Evolutionary conservation across 2,329 filamentous ascomycete species (phyloP).

Genomic region (Aspergillus tamarii): DNA sequence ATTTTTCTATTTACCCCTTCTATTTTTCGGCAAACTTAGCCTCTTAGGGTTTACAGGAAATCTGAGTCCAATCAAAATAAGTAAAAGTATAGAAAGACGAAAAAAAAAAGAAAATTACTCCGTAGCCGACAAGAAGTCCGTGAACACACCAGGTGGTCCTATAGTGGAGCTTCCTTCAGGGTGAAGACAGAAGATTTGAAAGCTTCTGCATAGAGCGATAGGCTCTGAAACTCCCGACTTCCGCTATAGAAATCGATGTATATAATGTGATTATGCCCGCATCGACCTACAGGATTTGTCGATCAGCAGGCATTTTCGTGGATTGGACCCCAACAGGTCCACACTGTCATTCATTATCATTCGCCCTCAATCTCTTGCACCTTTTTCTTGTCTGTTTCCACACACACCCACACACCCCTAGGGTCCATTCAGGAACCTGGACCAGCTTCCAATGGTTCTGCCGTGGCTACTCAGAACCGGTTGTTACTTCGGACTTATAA

Average conservation of each 20-base stretch:
- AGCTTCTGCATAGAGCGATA: background rate
- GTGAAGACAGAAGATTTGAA: background rate
- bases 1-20: background rate
- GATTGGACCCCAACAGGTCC: constrained; percentile 9
- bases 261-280: constrained; percentile 9
- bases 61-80: background rate
- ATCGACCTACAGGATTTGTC: constrained; percentile 2
- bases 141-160: background rate
- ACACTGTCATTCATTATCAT: constrained; percentile 20
- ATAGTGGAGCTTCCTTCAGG: background rate
- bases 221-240: background rate
- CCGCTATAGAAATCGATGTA: constrained; percentile 6
- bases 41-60: background rate
- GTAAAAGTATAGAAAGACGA: background rate
- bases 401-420: constrained; percentile 9
- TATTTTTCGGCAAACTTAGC: background rate
- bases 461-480: constrained; percentile 27
- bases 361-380: constrained; percentile 11
- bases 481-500: constrained; percentile 38
- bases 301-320: constrained; percentile 10
- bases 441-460: constrained; percentile 27
- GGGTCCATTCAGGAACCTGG: constrained; percentile 16
- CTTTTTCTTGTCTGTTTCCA: constrained; percentile 18
- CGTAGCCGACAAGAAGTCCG: background rate
- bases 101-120: background rate